These are phyloP conservation scores for Bassia scoparia DNA, from an alignment of 148 eudicot species.

Conservation along the genomic window DNA sequence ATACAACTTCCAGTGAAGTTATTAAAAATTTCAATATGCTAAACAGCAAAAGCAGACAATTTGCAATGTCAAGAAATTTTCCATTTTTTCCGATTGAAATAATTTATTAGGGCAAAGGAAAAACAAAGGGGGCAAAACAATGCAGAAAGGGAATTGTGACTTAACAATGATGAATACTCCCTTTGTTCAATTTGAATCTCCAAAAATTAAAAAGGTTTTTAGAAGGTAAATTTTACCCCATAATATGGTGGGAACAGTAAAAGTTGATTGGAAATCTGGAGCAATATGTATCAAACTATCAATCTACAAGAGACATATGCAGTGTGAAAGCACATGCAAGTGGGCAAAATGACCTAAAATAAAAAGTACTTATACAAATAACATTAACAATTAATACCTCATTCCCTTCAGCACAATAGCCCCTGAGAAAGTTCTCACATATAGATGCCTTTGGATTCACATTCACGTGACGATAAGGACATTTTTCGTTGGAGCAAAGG, in stretches of 20 bases:
- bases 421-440: slow-evolving; percentile 80
- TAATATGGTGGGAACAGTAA: not conserved
- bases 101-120: not conserved
- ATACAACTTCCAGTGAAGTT: not conserved
- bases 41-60: not conserved
- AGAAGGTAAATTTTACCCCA: not conserved
- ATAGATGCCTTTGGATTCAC: slow-evolving; percentile 75
- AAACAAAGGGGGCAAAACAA: not conserved
- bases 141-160: not conserved
- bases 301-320: not conserved
- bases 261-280: not conserved
- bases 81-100: not conserved
- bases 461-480: slow-evolving; percentile 92
- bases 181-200: not conserved
- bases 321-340: not conserved
- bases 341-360: not conserved
- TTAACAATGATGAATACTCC: not conserved
- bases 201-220: not conserved
- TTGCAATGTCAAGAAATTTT: not conserved
- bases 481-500: slow-evolving; percentile 68
- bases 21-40: not conserved
- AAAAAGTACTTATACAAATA: not conserved
- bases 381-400: slow-evolving; percentile 54
- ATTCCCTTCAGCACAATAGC: slow-evolving; percentile 91
- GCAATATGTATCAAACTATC: not conserved